phyloP scores from a whole-genome alignment of 2,329 filamentous ascomycete species.

The Fusarium sp. region DNA sequence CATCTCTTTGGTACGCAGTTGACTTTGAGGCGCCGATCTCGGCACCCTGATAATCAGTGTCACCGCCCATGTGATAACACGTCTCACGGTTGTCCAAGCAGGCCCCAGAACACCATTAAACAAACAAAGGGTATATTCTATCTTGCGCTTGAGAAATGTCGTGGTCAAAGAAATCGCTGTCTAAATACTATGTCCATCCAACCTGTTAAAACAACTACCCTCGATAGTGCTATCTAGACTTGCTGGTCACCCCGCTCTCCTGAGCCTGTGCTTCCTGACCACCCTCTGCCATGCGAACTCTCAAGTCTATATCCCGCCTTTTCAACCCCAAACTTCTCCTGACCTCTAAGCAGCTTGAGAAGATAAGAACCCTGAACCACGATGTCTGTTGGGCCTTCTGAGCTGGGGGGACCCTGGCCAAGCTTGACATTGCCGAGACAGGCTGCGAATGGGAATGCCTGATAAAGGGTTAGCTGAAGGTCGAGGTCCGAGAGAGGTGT shows the following conservation, averaged over 20 bases:
- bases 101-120: neutral
- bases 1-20: neutral
- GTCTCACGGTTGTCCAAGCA: neutral
- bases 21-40: neutral
- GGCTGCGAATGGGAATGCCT: conserved; percentile 44
- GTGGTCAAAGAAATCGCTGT: neutral
- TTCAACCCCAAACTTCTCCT: conserved; percentile 25
- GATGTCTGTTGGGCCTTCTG: conserved; percentile 44
- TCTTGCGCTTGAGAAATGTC: neutral
- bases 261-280: conserved; percentile 10
- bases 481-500: neutral
- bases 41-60: neutral
- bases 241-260: conserved; percentile 7
- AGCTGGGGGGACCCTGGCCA: conserved; percentile 40
- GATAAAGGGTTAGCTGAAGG: conserved; percentile 9
- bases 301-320: conserved; percentile 28
- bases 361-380: conserved; percentile 48
- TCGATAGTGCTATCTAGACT: neutral
- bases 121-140: conserved; percentile 17
- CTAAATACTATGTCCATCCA: neutral
- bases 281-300: conserved; percentile 19
- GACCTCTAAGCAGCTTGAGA: conserved; percentile 39
- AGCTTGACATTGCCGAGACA: conserved; percentile 50
- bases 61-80: neutral
- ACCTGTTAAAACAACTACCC: neutral